Base-by-base conservation (phyloP, 176 grass and related monocot species). In the Oryza meridionalis region DNA sequence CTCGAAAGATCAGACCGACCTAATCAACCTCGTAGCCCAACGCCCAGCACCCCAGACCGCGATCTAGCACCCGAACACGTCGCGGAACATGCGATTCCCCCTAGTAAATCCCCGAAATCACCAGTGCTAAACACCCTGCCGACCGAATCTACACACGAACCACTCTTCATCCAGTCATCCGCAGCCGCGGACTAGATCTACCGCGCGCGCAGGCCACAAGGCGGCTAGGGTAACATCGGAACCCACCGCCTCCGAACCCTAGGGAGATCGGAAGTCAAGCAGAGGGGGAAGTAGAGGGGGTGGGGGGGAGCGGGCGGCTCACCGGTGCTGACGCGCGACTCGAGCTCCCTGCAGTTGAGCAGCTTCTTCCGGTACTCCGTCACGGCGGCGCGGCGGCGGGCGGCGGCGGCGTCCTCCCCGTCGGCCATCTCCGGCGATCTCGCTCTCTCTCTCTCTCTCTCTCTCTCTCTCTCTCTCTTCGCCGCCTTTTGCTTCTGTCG, bases 291-390 rank as follows among this genome's bases (percentile, higher is more conserved):
- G 16, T 6, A 6, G 55, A 7, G 2, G 51, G 10, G 10, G 11
- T 7, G 7, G 10, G 11, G 10, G 7, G 15, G 44, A 51, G 17
- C 8, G 75, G 78, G 40, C 0, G 68, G 10, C 68, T 62, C 67
- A 95, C 97, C 89, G n/a, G 97, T 94, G 59, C 93, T 70, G 62
- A 94, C 88, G 42, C 97, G 85, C 59, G 97, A 90, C 75, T 99
- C 97, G 29, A 96, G 88, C 91, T 96, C 97, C 78, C 89, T 92
- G 78, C 92, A 92, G 78, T 80, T 92, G 69, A 99, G 97, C 27
- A 99, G 75, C 88, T 96, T 99, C 86, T 94, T 99, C 12, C 97
- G 89, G 78, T 99, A 99, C 16, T 99, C 91, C 2, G 86, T 50
- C 17, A 84, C 65, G 47, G 88, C 83, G 14, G 70, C 33, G 50